These are phyloP conservation scores for Vanrija pseudolonga DNA, from an alignment of 1,284 basidiomycete species.

Conservation along the genomic window DNA sequence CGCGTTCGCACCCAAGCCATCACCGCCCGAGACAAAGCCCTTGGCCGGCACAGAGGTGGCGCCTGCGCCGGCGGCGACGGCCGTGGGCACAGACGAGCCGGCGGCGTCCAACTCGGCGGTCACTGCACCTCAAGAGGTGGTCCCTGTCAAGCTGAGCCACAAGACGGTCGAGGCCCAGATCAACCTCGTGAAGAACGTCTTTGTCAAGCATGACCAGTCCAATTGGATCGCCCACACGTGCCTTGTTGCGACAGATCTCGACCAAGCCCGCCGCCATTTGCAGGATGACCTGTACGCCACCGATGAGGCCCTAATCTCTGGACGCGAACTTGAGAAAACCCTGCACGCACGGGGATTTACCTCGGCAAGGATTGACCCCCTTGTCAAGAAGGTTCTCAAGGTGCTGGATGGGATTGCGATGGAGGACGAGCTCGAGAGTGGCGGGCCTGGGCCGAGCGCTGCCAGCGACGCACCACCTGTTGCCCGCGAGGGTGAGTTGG, in stretches of 20 bases:
- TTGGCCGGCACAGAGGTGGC: background rate
- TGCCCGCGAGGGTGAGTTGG: slow-evolving; percentile 9
- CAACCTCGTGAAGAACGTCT: slow-evolving; percentile 28
- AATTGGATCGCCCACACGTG: slow-evolving; percentile 48
- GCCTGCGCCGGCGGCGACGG: background rate
- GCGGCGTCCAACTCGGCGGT: slow-evolving; percentile 34
- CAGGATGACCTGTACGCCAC: slow-evolving; percentile 40
- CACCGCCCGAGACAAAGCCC: background rate
- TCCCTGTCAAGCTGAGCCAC: slow-evolving; percentile 29
- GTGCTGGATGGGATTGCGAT: slow-evolving; percentile 45
- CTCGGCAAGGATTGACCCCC: slow-evolving; percentile 29
- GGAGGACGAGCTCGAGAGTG: slow-evolving; percentile 32
- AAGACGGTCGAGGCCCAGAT: slow-evolving; percentile 35
- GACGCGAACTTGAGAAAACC: slow-evolving; percentile 31
- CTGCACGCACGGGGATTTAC: slow-evolving; percentile 30
- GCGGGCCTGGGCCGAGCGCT: background rate
- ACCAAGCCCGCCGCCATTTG: slow-evolving; percentile 35
- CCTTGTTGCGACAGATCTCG: slow-evolving; percentile 41
- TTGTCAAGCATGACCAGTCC: slow-evolving; percentile 33
- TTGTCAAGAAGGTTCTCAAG: slow-evolving; percentile 42
- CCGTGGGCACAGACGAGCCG: slow-evolving; percentile 3
- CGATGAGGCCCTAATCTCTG: slow-evolving; percentile 33
- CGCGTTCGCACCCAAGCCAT: slow-evolving; percentile 1
- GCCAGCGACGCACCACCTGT: background rate
- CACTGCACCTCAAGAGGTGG: slow-evolving; percentile 27